phyloP scores from a whole-genome alignment of 1,139 yeast species.

The Dujonia santamariae region DNA sequence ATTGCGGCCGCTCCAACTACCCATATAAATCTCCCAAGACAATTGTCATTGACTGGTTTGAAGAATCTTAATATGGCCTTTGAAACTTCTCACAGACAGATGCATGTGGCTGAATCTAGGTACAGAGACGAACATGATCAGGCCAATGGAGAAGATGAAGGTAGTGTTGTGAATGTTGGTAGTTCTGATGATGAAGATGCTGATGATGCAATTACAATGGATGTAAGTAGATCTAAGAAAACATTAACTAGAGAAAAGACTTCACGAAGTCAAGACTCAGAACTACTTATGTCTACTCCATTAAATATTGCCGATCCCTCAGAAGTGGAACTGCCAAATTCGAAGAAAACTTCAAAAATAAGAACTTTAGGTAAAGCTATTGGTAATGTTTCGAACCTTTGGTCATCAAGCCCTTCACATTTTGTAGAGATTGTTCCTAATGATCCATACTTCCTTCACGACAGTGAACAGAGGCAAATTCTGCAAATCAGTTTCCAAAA shows the following conservation, averaged over 20 bases:
- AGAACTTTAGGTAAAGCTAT: conserved; percentile 30
- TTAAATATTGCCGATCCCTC: conserved; percentile 29
- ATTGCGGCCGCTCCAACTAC: conserved; percentile 1
- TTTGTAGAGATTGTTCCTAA: conserved; percentile 42
- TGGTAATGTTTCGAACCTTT: conserved; percentile 44
- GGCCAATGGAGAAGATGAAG: conserved; percentile 3
- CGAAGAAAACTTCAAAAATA: conserved; percentile 17
- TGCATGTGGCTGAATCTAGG: conserved; percentile 23
- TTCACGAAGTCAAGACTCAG: neutral
- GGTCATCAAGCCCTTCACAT: conserved; percentile 68
- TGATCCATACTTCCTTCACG: conserved; percentile 45
- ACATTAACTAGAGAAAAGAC: neutral
- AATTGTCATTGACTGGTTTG: conserved; percentile 28
- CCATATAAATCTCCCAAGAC: conserved; percentile 27
- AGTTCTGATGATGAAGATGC: neutral
- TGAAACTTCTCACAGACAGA: conserved; percentile 26
- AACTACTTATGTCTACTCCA: conserved; percentile 19
- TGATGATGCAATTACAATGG: neutral
- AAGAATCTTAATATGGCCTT: conserved; percentile 32
- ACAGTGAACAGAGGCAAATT: conserved; percentile 39
- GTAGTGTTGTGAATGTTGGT: neutral
- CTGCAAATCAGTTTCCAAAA: conserved; percentile 54
- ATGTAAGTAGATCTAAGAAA: neutral
- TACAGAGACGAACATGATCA: conserved; percentile 15
- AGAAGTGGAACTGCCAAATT: conserved; percentile 14